Percentiles rank a stretch among this genome's conserved stretches.
These are phyloP conservation scores for Termitomyces sp. DNA, from an alignment of 768 basidiomycete species.

Conservation along the genomic window DNA sequence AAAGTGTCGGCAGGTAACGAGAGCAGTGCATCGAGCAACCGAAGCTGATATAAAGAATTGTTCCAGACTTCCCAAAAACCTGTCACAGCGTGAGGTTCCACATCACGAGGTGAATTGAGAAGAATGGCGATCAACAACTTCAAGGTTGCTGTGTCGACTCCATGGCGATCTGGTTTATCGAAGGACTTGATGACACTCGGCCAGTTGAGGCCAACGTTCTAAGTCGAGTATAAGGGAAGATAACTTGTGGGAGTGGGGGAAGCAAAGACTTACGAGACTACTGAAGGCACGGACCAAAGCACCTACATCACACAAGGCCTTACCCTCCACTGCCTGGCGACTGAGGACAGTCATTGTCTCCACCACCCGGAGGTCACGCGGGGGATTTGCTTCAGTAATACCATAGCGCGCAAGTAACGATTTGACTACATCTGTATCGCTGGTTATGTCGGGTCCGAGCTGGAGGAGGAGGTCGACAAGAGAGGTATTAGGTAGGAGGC, in stretches of 20 bases:
- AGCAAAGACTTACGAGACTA: conserved; percentile 56
- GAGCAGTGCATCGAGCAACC: conserved; percentile 83
- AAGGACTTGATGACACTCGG: conserved; percentile 79
- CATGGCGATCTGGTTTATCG: conserved; percentile 78
- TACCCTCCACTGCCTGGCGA: conserved; percentile 68
- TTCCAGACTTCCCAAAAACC: conserved; percentile 87
- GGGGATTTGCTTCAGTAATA: conserved; percentile 66
- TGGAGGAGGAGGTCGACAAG: conserved; percentile 74
- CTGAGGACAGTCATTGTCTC: conserved; percentile 69
- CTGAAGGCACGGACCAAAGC: conserved; percentile 67
- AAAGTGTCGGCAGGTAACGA: conserved; percentile 88
- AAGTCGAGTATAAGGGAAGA: conserved; percentile 8
- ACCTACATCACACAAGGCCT: conserved; percentile 67
- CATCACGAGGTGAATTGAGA: conserved; percentile 72
- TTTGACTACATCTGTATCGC: conserved; percentile 64
- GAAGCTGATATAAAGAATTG: conserved; percentile 81
- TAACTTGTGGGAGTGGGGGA: neutral
- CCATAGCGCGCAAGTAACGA: conserved; percentile 72
- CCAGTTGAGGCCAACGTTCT: conserved; percentile 76
- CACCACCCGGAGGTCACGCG: conserved; percentile 62
- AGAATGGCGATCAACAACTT: conserved; percentile 88
- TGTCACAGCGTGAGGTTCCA: conserved; percentile 71
- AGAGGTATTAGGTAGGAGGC: conserved; percentile 61
- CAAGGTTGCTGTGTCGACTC: conserved; percentile 84
- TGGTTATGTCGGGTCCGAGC: conserved; percentile 75